Evolutionary conservation across 441 rosid species (phyloP).

Genomic region (Gossypium schwendimanii): DNA sequence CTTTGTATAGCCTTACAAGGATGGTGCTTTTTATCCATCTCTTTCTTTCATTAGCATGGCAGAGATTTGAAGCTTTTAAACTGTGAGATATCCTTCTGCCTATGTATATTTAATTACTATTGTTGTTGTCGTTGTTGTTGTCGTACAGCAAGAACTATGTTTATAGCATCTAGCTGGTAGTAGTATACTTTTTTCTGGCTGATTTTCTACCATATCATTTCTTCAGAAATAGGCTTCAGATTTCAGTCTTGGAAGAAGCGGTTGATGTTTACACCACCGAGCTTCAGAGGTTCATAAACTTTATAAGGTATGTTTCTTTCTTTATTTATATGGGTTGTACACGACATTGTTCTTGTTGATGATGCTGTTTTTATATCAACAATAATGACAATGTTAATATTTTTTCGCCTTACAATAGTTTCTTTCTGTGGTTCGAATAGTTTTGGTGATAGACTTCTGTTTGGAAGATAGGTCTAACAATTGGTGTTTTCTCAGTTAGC

Average conservation of each 20-base stretch:
- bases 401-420: not conserved
- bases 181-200: constrained; percentile 18
- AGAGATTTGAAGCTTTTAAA: constrained; percentile 52
- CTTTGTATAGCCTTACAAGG: constrained; percentile 71
- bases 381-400: not conserved
- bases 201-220: constrained; percentile 21
- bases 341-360: not conserved
- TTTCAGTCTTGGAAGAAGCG: constrained; percentile 65
- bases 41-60: constrained; percentile 56
- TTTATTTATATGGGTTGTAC: not conserved
- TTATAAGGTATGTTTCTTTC: constrained; percentile 57
- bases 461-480: not conserved
- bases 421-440: not conserved
- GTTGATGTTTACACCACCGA: constrained; percentile 58
- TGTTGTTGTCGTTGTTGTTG: not conserved
- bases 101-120: not conserved
- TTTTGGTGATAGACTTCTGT: not conserved
- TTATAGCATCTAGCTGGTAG: not conserved
- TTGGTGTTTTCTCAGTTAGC: not conserved
- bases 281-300: constrained; percentile 71
- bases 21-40: constrained; percentile 59
- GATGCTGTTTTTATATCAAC: not conserved
- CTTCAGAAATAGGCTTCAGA: constrained; percentile 42
- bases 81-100: constrained; percentile 42
- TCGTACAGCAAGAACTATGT: not conserved